Evolutionary conservation across 2,329 filamentous ascomycete genomes (phyloP).

Genomic region (Colletotrichum sp.): DNA sequence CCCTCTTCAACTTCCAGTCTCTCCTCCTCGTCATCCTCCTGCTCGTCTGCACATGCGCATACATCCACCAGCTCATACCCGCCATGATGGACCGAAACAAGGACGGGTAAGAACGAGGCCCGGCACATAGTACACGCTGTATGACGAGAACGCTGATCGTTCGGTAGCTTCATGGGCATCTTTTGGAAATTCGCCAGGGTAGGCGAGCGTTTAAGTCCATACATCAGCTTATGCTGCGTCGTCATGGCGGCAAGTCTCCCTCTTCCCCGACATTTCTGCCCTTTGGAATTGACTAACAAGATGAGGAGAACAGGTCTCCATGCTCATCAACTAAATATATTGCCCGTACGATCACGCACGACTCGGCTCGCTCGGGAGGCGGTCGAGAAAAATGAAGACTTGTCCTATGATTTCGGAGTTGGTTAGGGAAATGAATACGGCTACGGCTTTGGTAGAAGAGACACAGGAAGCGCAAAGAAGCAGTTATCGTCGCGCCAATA

Average conservation of each 20-base stretch:
- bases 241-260: constrained; percentile 79
- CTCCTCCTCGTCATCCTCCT: constrained; percentile 93
- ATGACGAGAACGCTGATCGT: not conserved
- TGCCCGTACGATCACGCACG: not conserved
- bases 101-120: constrained; percentile 68
- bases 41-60: constrained; percentile 94
- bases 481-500: not conserved
- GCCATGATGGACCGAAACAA: constrained; percentile 92
- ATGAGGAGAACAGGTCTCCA: not conserved
- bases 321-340: constrained; percentile 5
- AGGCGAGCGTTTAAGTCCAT: constrained; percentile 91
- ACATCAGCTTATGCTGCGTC: constrained; percentile 92
- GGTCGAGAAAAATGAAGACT: not conserved
- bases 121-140: constrained; percentile 5
- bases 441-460: constrained; percentile 5
- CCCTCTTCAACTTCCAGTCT: constrained; percentile 98
- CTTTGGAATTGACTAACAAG: not conserved
- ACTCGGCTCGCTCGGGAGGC: not conserved
- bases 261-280: not conserved
- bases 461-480: not conserved
- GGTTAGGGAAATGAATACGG: constrained; percentile 9
- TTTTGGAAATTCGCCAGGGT: constrained; percentile 97
- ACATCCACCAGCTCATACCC: constrained; percentile 89
- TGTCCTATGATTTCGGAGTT: constrained; percentile 16
- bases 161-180: constrained; percentile 73